Conservation (phyloP, 2,329 filamentous ascomycete genomes). For the Fusarium sambucinum region DNA sequence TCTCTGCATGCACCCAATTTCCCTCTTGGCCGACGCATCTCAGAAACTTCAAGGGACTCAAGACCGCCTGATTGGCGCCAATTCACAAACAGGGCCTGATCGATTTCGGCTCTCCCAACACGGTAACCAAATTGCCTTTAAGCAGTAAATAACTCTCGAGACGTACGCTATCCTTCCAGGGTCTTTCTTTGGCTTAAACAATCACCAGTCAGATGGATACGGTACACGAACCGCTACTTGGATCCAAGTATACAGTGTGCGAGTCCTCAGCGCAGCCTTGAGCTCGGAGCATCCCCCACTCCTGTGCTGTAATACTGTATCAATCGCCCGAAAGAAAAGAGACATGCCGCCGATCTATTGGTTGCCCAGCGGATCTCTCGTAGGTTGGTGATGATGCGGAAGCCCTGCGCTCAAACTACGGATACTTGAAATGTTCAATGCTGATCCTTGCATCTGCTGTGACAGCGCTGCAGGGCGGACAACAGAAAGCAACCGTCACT, state of each 20-base stretch:
- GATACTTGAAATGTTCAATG: conserved; percentile 10
- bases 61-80: conserved; percentile 11
- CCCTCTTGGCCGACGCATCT: conserved; percentile 23
- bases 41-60: conserved; percentile 13
- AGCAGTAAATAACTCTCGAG: neutral
- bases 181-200: neutral
- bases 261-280: conserved; percentile 45
- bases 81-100: conserved; percentile 5
- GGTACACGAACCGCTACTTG: conserved; percentile 31
- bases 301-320: conserved; percentile 11
- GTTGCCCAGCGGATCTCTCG: conserved; percentile 17
- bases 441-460: conserved; percentile 21
- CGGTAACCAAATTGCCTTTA: neutral
- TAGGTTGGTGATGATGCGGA: conserved; percentile 19
- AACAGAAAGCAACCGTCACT: conserved; percentile 14
- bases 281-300: conserved; percentile 41
- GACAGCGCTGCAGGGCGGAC: conserved; percentile 19
- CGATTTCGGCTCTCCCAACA: conserved; percentile 1
- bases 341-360: conserved; percentile 30
- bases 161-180: neutral
- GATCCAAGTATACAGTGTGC: conserved; percentile 44
- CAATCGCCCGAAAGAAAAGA: conserved; percentile 26
- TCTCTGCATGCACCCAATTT: conserved; percentile 31
- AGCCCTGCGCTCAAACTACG: neutral
- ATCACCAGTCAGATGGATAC: conserved; percentile 9